These are phyloP conservation scores for Galeopsis tetrahit DNA, from an alignment of 257 asterid genomes.

Conservation along the genomic window DNA sequence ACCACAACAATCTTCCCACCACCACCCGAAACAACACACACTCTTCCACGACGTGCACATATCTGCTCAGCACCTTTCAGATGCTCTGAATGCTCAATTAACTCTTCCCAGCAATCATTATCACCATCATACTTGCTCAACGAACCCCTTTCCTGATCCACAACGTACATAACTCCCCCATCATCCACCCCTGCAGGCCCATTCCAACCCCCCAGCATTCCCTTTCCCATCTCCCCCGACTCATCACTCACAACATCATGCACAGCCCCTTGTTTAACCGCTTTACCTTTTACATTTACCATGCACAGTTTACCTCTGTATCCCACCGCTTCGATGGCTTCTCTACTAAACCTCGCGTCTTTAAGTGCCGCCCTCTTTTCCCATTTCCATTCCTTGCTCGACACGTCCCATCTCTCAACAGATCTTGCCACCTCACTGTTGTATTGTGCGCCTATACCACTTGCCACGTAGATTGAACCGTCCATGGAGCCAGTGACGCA, in stretches of 20 bases:
- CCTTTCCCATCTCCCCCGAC: slow-evolving; percentile 68
- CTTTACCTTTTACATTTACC: slow-evolving; percentile 69
- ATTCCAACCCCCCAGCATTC: slow-evolving; percentile 74
- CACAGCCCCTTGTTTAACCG: slow-evolving; percentile 52
- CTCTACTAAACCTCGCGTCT: slow-evolving; percentile 76
- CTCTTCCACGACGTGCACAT: slow-evolving; percentile 56
- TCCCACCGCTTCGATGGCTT: slow-evolving; percentile 68
- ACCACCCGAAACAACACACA: slow-evolving; percentile 54
- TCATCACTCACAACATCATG: slow-evolving; percentile 38
- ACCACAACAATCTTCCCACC: slow-evolving; percentile 50
- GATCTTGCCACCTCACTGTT: slow-evolving; percentile 58
- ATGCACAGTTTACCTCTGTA: slow-evolving; percentile 63
- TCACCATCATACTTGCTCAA: slow-evolving; percentile 54
- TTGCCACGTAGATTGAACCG: slow-evolving; percentile 54
- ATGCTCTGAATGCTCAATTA: slow-evolving; percentile 46
- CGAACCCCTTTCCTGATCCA: slow-evolving; percentile 59
- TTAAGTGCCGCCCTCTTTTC: slow-evolving; percentile 42
- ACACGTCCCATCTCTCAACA: slow-evolving; percentile 71
- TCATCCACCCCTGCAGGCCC: slow-evolving; percentile 58
- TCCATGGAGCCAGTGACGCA: slow-evolving; percentile 52
- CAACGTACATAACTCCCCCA: slow-evolving; percentile 51
- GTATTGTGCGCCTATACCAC: slow-evolving; percentile 58
- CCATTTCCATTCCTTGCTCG: slow-evolving; percentile 57
- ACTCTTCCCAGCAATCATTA: slow-evolving; percentile 59
- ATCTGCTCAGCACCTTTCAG: slow-evolving; percentile 68